Evolutionary conservation across 441 rosid species (phyloP).

Genomic region (Mallotus repandus): DNA sequence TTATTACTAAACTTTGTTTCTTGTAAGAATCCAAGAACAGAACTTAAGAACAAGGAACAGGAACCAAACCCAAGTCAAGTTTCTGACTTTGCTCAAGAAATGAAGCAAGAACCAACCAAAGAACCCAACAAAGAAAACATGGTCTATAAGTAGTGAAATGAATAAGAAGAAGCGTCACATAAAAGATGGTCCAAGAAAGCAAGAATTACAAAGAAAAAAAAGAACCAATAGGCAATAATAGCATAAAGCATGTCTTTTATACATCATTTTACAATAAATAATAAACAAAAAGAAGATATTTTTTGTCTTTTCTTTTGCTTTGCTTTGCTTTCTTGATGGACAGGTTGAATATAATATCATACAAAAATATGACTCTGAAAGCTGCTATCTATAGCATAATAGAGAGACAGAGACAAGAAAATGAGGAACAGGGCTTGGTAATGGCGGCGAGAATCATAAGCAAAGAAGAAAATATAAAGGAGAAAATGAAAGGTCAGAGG

Average conservation of each 20-base stretch:
- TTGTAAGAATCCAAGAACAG: neutral
- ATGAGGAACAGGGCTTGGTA: neutral
- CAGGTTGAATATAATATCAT: too few species aligned
- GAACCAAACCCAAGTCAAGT: neutral
- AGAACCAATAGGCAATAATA: neutral
- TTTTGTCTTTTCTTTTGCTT: too few species aligned
- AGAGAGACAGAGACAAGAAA: constrained; percentile 3
- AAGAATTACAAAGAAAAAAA: neutral
- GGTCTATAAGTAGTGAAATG: neutral
- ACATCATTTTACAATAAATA: neutral
- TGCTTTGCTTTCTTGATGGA: neutral
- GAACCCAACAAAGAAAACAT: neutral
- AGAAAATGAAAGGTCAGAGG: constrained; percentile 12
- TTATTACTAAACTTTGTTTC: neutral
- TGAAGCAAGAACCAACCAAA: neutral
- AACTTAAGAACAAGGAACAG: neutral
- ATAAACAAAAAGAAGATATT: neutral
- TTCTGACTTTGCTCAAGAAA: neutral
- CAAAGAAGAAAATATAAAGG: neutral
- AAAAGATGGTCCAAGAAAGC: constrained; percentile 6
- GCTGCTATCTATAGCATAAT: neutral
- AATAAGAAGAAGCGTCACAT: neutral
- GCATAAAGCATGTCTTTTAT: neutral
- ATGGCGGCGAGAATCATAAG: constrained; percentile 23
- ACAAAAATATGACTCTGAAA: too few species aligned